phyloP scores from a whole-genome alignment of 2,329 filamentous ascomycete genomes.

The Alternaria sp. region DNA sequence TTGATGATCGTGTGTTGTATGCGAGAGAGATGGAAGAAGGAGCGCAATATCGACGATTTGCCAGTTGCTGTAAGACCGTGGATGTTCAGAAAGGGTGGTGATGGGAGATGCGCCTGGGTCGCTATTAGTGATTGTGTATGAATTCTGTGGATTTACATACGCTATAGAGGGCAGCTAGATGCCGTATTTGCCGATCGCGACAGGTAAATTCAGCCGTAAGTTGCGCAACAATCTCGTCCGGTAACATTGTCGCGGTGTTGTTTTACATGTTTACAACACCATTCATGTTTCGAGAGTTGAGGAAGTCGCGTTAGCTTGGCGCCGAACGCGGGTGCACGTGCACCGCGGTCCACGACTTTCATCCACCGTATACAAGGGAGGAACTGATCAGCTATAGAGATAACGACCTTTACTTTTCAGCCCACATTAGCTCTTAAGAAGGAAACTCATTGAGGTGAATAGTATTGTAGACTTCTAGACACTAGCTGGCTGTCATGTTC shows the following conservation, averaged over 20 bases:
- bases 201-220: conserved; percentile 52
- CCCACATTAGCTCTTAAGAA: too few species aligned
- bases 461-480: too few species aligned
- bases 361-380: too few species aligned
- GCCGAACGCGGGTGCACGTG: conserved; percentile 35
- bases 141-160: too few species aligned
- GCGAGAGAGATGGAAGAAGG: conserved; percentile 63
- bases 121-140: too few species aligned
- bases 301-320: conserved; percentile 23
- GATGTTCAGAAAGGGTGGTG: conserved; percentile 76
- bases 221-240: conserved; percentile 46
- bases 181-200: conserved; percentile 58
- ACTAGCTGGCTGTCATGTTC: too few species aligned
- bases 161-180: conserved; percentile 56
- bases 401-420: too few species aligned
- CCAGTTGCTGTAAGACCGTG: conserved; percentile 89
- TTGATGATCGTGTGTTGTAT: conserved; percentile 69
- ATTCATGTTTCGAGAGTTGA: conserved; percentile 3
- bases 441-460: too few species aligned
- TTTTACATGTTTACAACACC: neutral
- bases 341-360: neutral
- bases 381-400: too few species aligned
- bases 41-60: conserved; percentile 75
- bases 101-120: conserved; percentile 68
- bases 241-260: conserved; percentile 42